A percentile compares a stretch with the other conserved stretches of the same genome.
Evolutionary conservation across 2,329 filamentous ascomycete genomes (phyloP).

Genomic region (Ambrosiella xylebori): DNA sequence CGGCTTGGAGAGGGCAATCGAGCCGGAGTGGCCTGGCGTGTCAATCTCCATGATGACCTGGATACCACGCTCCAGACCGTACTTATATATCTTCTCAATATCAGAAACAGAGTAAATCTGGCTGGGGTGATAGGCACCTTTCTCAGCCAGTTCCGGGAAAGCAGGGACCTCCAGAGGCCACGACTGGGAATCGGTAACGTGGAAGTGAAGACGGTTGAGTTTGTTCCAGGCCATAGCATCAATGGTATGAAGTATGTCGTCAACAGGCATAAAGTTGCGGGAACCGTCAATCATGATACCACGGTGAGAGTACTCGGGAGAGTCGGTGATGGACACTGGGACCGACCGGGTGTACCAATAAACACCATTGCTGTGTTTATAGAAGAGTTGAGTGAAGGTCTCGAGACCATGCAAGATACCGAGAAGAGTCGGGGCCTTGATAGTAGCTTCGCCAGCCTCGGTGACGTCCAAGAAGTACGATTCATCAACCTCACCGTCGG

Average conservation of each 20-base stretch:
- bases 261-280: slow-evolving; percentile 51
- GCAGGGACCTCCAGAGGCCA: slow-evolving; percentile 71
- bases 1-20: slow-evolving; percentile 48
- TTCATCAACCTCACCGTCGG: slow-evolving; percentile 51
- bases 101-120: slow-evolving; percentile 51
- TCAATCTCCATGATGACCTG: slow-evolving; percentile 63
- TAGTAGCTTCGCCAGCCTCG: slow-evolving; percentile 38
- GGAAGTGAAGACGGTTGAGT: slow-evolving; percentile 66
- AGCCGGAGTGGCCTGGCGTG: slow-evolving; percentile 62
- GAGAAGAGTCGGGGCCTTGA: slow-evolving; percentile 47
- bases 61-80: slow-evolving; percentile 51
- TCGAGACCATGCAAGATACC: slow-evolving; percentile 59
- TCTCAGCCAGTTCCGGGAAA: slow-evolving; percentile 51
- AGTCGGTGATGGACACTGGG: slow-evolving; percentile 55
- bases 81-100: slow-evolving; percentile 48
- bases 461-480: slow-evolving; percentile 52
- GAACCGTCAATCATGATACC: slow-evolving; percentile 67
- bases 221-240: slow-evolving; percentile 66
- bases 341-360: slow-evolving; percentile 51
- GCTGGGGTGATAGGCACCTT: slow-evolving; percentile 54
- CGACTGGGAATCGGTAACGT: slow-evolving; percentile 68
- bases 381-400: slow-evolving; percentile 68
- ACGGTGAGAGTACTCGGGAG: slow-evolving; percentile 57
- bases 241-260: slow-evolving; percentile 56
- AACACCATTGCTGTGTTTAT: slow-evolving; percentile 41